Conservation (phyloP, 257 asterid species). For the Fraxinus quadrangulata region DNA sequence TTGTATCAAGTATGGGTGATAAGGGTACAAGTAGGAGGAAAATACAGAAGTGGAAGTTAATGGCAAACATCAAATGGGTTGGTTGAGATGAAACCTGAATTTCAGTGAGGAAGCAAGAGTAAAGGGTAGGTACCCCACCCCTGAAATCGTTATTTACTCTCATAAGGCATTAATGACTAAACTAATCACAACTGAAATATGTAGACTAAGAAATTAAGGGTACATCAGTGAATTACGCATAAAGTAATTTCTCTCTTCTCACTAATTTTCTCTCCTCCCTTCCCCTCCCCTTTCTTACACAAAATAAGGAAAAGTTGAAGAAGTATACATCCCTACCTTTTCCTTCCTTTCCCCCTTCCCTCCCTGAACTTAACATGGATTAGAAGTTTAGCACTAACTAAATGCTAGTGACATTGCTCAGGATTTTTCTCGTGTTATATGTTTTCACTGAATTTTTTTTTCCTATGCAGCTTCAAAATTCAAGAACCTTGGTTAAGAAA, state of each 20-base stretch:
- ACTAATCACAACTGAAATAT: neutral
- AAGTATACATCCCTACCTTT: neutral
- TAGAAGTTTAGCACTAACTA: neutral
- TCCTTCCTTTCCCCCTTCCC: conserved; percentile 1
- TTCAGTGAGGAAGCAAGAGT: neutral
- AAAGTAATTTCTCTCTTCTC: neutral
- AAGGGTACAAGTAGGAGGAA: neutral
- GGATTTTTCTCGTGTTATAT: conserved; percentile 21
- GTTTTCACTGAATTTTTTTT: conserved; percentile 21
- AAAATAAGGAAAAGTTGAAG: neutral
- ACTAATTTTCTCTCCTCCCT: neutral
- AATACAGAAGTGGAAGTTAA: neutral
- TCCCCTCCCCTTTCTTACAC: neutral
- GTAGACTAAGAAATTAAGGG: conserved; percentile 1
- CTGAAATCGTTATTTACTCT: neutral
- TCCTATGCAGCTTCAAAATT: conserved; percentile 50
- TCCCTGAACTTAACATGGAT: neutral
- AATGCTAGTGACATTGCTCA: neutral
- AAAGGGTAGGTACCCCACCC: neutral
- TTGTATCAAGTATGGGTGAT: neutral
- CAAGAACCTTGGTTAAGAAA: conserved; percentile 55
- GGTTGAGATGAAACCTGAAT: neutral
- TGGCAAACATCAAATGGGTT: neutral
- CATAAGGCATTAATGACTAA: neutral
- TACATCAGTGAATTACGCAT: neutral